Evolutionary conservation across 305 asterid species (phyloP), one percentile per base, ranked within the genome.

Genomic region (Lippia alba): DNA sequence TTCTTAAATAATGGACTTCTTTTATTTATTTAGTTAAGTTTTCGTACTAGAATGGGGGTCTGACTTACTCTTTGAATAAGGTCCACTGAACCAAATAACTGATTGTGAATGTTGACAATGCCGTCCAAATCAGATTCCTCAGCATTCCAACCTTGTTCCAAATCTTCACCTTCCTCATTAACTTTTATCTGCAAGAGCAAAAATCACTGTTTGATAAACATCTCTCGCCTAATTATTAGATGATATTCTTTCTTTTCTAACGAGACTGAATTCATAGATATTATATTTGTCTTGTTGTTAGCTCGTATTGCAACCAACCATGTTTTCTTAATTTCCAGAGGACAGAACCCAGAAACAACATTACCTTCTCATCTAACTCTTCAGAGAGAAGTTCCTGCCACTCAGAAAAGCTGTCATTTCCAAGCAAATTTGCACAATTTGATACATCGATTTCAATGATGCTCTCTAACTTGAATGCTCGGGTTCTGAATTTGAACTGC

Each of bases 31-130:
- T 44, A 44, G 3, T 44, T 44, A 44, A 5, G 6, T 44, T 44
- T 44, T 44, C 0, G 10, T 1, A 44, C 49, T 5, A 44, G 1
- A 44, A 44, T 2, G 3, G 14, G 12, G 10, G 12, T 10, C 49
- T 44, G 49, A 17, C 91, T 76, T 76, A 87, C 94, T 56, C 30
- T 71, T 78, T 77, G 81, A 77, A 82, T 74, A 64, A 92, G 91
- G 82, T 90, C 96, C 57, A 71, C 61, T 19, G 97, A 92, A 55
- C 97, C 98, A 82, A 92, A 95, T 78, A 95, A 76, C 80, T 80
- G 89, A 67, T 79, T 86, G 78, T 95, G 96, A 70, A 90, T 78
- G 63, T 76, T 67, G 83, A 92, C 85, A 70, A 86, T 80, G 61
- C 84, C 90, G 79, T 78, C 89, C 82, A 90, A 77, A 73, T 82